Conservation (phyloP, 768 basidiomycete genomes). For the Leccinum olivaceopallidum region DNA sequence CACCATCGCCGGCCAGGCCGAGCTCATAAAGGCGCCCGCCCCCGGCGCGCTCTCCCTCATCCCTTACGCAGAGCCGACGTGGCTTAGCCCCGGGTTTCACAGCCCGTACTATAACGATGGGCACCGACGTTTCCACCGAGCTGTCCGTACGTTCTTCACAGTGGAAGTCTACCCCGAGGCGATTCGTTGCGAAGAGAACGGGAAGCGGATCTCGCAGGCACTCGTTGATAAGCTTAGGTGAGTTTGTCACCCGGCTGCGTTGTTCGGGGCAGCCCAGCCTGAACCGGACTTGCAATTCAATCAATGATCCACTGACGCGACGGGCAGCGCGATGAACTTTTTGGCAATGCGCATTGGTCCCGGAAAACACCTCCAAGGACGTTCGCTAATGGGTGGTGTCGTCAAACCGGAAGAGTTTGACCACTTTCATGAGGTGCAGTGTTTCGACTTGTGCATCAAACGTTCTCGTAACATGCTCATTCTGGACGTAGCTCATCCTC, state of each 20-base stretch:
- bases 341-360: constrained; percentile 72
- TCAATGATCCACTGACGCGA: not conserved
- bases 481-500: constrained; percentile 59
- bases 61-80: constrained; percentile 86
- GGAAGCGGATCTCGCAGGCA: constrained; percentile 81
- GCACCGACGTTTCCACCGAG: constrained; percentile 74
- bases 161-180: constrained; percentile 78
- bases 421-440: constrained; percentile 84
- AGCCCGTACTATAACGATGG: constrained; percentile 78
- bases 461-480: not conserved
- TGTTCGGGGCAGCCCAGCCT: not conserved
- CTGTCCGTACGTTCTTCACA: constrained; percentile 73
- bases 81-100: constrained; percentile 67
- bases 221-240: constrained; percentile 86
- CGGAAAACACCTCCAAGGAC: constrained; percentile 85
- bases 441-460: not conserved
- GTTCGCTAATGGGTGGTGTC: constrained; percentile 73
- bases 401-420: constrained; percentile 87
- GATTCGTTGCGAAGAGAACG: constrained; percentile 76
- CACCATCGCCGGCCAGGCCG: constrained; percentile 55
- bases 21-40: constrained; percentile 50
- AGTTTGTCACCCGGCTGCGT: constrained; percentile 23
- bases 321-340: constrained; percentile 56
- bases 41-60: constrained; percentile 71
- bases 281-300: not conserved